phyloP scores from a whole-genome alignment of 352 stramenopile species.

The Blastocystis sp. region DNA sequence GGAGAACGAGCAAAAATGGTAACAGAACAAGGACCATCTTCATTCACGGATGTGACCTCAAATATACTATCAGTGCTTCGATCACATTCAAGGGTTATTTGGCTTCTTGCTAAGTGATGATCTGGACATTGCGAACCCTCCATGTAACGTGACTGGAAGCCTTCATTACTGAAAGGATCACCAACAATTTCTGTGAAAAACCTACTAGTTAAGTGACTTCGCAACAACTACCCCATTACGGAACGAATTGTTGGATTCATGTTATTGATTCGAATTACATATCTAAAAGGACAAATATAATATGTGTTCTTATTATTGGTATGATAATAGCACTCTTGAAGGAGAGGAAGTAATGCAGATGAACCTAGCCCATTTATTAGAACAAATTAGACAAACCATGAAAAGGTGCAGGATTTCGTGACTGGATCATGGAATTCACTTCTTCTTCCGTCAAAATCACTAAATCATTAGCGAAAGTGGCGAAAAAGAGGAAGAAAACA shows the following conservation, averaged over 20 bases:
- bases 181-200: neutral
- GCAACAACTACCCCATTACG: neutral
- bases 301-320: constrained; percentile 36
- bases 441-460: neutral
- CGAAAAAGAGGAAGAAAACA: neutral
- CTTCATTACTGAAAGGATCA: neutral
- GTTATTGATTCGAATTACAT: neutral
- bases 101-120: neutral
- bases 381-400: neutral
- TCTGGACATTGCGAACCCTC: constrained; percentile 7
- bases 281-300: neutral
- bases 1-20: neutral
- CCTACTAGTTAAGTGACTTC: neutral
- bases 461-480: neutral
- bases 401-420: neutral
- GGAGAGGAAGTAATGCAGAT: neutral
- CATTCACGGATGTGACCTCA: neutral
- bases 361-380: neutral
- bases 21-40: constrained; percentile 14
- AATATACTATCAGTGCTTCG: neutral
- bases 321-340: neutral
- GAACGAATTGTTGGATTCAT: neutral
- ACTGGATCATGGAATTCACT: neutral
- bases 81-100: neutral
- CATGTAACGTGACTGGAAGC: neutral